Conservation (phyloP, 2,329 filamentous ascomycete species). For the Curvularia hawaiiensis region DNA sequence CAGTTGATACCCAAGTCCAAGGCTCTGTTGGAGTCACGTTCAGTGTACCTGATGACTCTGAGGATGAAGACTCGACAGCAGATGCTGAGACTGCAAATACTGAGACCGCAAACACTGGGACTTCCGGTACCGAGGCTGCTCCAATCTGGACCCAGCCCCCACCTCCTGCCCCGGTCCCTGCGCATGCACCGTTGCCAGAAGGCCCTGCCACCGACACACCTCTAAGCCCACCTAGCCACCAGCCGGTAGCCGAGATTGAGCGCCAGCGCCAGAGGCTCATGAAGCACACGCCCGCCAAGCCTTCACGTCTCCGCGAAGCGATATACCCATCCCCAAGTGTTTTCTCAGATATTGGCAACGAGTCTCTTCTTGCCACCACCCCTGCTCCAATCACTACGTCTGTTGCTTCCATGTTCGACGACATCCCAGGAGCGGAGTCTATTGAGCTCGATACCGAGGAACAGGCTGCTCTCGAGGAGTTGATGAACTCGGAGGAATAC, state of each 20-base stretch:
- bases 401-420: slow-evolving; percentile 20
- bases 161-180: slow-evolving; percentile 43
- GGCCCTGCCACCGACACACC: slow-evolving; percentile 11
- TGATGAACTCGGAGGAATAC: slow-evolving; percentile 14
- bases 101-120: slow-evolving; percentile 23
- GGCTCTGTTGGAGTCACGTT: slow-evolving; percentile 26
- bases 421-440: slow-evolving; percentile 27
- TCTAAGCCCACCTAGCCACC: slow-evolving; percentile 10
- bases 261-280: slow-evolving; percentile 36
- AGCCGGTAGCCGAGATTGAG: slow-evolving; percentile 33
- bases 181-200: slow-evolving; percentile 40
- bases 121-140: slow-evolving; percentile 21
- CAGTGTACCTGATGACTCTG: slow-evolving; percentile 30
- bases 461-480: slow-evolving; percentile 19
- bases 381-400: slow-evolving; percentile 17
- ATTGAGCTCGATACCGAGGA: slow-evolving; percentile 27
- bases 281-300: slow-evolving; percentile 44
- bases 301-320: slow-evolving; percentile 41
- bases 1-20: slow-evolving; percentile 7
- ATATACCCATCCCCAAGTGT: slow-evolving; percentile 42
- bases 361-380: slow-evolving; percentile 26
- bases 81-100: slow-evolving; percentile 23
- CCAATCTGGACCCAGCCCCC: slow-evolving; percentile 43
- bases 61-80: slow-evolving; percentile 24
- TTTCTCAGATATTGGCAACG: slow-evolving; percentile 33